Evolutionary conservation across 805 yeast species (phyloP).

Genomic region (Cyberlindnera maclurae): DNA sequence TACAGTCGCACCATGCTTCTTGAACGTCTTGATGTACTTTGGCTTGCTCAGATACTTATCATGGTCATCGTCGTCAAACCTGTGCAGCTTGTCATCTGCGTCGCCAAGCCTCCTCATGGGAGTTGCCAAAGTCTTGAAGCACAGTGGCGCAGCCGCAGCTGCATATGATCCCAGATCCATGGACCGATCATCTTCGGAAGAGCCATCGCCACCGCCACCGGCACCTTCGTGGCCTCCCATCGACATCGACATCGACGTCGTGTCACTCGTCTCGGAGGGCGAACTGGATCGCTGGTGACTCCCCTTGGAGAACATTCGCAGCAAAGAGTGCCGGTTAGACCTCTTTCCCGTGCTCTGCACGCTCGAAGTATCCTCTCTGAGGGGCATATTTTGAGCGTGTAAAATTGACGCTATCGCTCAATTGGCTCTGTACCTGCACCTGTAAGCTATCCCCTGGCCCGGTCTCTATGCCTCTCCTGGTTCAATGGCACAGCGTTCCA

Average conservation of each 20-base stretch:
- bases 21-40: conserved; percentile 44
- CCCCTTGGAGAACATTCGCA: too few relatives aligned
- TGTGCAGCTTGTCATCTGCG: conserved; percentile 4
- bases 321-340: too few relatives aligned
- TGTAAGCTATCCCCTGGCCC: too few relatives aligned
- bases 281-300: not conserved
- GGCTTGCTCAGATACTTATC: conserved; percentile 42
- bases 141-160: conserved; percentile 13
- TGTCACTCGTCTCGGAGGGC: not conserved
- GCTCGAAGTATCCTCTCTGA: too few relatives aligned
- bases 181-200: conserved; percentile 16
- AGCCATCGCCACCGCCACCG: conserved; percentile 1
- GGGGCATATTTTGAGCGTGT: too few relatives aligned
- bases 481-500: too few relatives aligned
- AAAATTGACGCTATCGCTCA: too few relatives aligned
- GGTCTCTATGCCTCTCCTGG: too few relatives aligned
- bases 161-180: conserved; percentile 10
- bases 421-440: too few relatives aligned
- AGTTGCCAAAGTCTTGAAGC: conserved; percentile 6
- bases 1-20: conserved; percentile 39
- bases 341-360: too few relatives aligned
- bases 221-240: too few relatives aligned
- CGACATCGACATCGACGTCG: not conserved
- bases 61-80: conserved; percentile 28
- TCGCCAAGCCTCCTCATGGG: conserved; percentile 3